A percentile compares a stretch with the other conserved stretches of the same genome.
phyloP scores from a whole-genome alignment of 371 early-diverging fungal genomes.

The Mortierella sp. region DNA sequence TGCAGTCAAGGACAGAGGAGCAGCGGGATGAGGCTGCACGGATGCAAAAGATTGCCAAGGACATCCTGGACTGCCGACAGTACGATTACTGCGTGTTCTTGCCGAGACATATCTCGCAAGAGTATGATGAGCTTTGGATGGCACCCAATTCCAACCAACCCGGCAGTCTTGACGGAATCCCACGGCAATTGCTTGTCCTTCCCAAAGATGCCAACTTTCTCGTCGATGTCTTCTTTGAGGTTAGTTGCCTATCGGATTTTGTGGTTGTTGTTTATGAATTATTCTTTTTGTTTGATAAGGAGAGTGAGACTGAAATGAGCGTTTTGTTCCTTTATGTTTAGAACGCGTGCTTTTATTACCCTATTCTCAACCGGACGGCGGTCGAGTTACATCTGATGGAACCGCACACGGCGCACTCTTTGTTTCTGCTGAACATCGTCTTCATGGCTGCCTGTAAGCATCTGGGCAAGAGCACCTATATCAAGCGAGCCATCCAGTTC shows the following conservation, averaged over 20 bases:
- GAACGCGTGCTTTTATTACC: slow-evolving; percentile 47
- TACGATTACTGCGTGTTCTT: slow-evolving; percentile 41
- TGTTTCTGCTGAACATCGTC: slow-evolving; percentile 38
- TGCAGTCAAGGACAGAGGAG: neutral
- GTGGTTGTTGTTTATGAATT: neutral
- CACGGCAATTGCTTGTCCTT: slow-evolving; percentile 34
- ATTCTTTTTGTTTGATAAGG: neutral
- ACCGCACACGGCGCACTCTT: slow-evolving; percentile 36
- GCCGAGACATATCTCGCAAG: slow-evolving; percentile 49
- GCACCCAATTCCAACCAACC: slow-evolving; percentile 9
- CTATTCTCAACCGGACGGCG: slow-evolving; percentile 32
- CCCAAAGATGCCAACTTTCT: slow-evolving; percentile 50
- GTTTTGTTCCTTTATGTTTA: neutral
- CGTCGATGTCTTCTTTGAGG: slow-evolving; percentile 51
- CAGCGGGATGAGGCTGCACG: slow-evolving; percentile 5
- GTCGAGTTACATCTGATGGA: slow-evolving; percentile 47
- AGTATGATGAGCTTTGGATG: slow-evolving; percentile 36
- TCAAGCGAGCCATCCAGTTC: slow-evolving; percentile 49
- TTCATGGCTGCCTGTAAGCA: slow-evolving; percentile 49
- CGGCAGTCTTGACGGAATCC: slow-evolving; percentile 24
- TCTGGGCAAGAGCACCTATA: slow-evolving; percentile 31
- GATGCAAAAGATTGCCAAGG: slow-evolving; percentile 38
- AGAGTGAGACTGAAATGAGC: neutral
- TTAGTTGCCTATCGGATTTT: neutral
- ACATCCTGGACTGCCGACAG: slow-evolving; percentile 27